phyloP scores from a whole-genome alignment of 1,284 basidiomycete genomes.

The Inonotus hispidus region DNA sequence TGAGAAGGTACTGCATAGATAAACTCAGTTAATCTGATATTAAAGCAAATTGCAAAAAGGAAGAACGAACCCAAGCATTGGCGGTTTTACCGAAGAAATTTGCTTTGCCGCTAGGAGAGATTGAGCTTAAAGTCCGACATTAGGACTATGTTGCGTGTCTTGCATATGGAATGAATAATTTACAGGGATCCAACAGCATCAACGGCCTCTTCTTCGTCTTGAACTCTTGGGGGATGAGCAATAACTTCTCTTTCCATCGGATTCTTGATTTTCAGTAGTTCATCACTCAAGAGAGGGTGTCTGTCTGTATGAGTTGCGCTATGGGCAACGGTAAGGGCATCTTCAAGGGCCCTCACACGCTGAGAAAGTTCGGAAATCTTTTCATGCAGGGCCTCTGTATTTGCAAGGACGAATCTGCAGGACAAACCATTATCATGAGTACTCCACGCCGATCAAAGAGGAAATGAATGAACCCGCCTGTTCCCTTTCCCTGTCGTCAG shows the following conservation, averaged over 20 bases:
- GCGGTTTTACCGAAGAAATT: constrained; percentile 62
- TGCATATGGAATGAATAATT: constrained; percentile 24
- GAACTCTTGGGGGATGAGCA: constrained; percentile 38
- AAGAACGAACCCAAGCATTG: constrained; percentile 55
- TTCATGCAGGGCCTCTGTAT: constrained; percentile 61
- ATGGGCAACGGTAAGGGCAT: constrained; percentile 52
- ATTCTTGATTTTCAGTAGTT: constrained; percentile 56
- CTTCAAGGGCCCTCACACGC: constrained; percentile 59
- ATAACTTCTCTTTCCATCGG: constrained; percentile 52
- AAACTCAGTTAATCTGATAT: constrained; percentile 15
- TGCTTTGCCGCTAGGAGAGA: constrained; percentile 53
- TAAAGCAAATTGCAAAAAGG: constrained; percentile 6
- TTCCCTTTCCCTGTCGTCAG: constrained; percentile 71
- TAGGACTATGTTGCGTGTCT: neutral
- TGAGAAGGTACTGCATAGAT: constrained; percentile 31
- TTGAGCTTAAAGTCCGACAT: constrained; percentile 38
- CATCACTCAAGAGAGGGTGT: constrained; percentile 54
- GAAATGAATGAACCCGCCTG: constrained; percentile 33
- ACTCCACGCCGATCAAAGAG: neutral
- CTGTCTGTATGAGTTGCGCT: constrained; percentile 37
- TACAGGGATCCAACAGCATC: constrained; percentile 62
- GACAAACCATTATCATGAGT: neutral
- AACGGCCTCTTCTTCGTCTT: constrained; percentile 42
- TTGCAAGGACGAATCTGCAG: constrained; percentile 58
- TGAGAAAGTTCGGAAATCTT: constrained; percentile 55